Base-by-base conservation (phyloP, 495 filamentous ascomycete genomes). In the Aspergillus affinis region DNA sequence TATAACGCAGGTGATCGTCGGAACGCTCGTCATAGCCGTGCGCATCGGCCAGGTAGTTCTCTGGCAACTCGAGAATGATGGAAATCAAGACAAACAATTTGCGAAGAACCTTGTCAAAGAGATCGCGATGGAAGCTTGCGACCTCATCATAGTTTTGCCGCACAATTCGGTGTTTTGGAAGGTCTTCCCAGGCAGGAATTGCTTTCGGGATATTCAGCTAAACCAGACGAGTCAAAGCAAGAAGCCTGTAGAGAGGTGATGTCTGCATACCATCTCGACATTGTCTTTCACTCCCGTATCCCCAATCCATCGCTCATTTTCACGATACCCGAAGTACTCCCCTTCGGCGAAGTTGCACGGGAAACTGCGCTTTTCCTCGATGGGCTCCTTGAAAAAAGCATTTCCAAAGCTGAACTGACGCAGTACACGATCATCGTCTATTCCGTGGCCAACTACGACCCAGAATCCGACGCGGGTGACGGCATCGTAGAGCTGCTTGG, bases 1-100 rank as follows among this genome's bases (percentile, higher is more conserved):
- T 84, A 63, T 85, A 84, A 13, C 82, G 76, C 10, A 86, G 64
- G 61, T 84, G 78, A 59, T 79, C 77, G 29, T 80, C 72, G 15
- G 72, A 75, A 32, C 73, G 60, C 21, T 70, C 72, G 26, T 80
- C 75, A 56, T 84, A 84, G 8, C 68, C 68, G 63, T 86, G 82
- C 4, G 71, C 71, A 7, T 78, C 63, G 1, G 75, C 66, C 12
- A 86, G 71, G 58, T 74, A 80, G 41, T 82, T 75, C 56, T 84
- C 81, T 6, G 82, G 81, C 6, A 86, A 59, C 62, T 84, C 80
- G 7, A 86, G 72, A 21, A 84, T 75, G 59, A 80, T 74, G 1
- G 81, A 72, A 27, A 83, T 80, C 45, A 74, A 41, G 6, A 63
- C 50, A 53, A 73, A 65, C 1, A 73, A 41, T 51, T 72, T 73